Percentiles rank a stretch among this genome's conserved stretches.
These are phyloP conservation scores for Dichotomocladium elegans DNA, from an alignment of 371 early-diverging fungal genomes.

Conservation along the genomic window DNA sequence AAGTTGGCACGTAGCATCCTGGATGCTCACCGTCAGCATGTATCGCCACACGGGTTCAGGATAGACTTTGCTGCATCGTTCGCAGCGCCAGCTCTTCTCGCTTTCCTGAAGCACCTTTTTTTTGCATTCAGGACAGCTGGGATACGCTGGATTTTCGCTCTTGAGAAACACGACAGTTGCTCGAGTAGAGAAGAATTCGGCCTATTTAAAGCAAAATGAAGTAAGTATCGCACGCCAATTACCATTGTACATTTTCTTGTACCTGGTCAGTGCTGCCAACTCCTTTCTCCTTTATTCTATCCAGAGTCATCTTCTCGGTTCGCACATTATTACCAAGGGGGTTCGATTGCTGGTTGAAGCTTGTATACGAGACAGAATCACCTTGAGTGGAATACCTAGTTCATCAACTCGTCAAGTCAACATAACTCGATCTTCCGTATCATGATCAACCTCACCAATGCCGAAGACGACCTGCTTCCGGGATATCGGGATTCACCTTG, in stretches of 20 bases:
- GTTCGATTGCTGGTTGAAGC: background rate
- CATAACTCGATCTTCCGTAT: no score
- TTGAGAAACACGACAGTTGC: conserved; percentile 66
- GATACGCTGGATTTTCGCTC: conserved; percentile 68
- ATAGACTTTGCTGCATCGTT: conserved; percentile 76
- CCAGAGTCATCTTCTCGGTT: conserved; percentile 67
- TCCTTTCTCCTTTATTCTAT: conserved; percentile 18
- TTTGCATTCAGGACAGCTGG: conserved; percentile 90
- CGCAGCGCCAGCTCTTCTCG: conserved; percentile 83
- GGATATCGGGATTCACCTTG: conserved; percentile 78
- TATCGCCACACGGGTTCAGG: conserved; percentile 78
- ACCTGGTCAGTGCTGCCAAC: background rate
- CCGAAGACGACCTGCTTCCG: conserved; percentile 75
- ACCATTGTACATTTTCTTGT: background rate
- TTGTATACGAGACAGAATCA: background rate
- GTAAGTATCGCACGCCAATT: no score
- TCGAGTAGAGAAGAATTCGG: conserved; percentile 67
- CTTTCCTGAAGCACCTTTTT: conserved; percentile 79
- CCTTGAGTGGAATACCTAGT: background rate
- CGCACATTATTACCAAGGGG: no score
- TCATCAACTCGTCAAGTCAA: no score
- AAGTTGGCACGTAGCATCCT: conserved; percentile 78
- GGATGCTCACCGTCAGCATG: conserved; percentile 65
- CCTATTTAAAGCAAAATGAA: conserved; percentile 18
- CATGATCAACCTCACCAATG: no score